A percentile compares a stretch with the other conserved stretches of the same genome.
Evolutionary conservation across 345 rosid species (phyloP).

Genomic region (Citrus cavaleriei): DNA sequence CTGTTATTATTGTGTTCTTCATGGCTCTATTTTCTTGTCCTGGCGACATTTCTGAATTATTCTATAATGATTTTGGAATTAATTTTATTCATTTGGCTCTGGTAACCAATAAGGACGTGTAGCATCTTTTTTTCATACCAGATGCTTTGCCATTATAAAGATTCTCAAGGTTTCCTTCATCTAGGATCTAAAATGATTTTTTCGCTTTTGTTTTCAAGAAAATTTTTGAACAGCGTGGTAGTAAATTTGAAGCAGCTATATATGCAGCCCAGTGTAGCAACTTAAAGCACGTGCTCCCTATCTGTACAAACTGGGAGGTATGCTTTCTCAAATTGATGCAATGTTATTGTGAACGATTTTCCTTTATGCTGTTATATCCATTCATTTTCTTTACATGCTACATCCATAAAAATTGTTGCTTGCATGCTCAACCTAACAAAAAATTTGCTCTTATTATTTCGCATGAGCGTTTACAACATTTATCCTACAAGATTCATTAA

Average conservation of each 20-base stretch:
- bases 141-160: background rate
- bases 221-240: constrained; percentile 82
- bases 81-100: constrained; percentile 4
- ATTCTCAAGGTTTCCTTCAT: background rate
- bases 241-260: constrained; percentile 83
- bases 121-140: background rate
- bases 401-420: background rate
- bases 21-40: background rate
- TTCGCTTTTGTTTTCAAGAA: constrained; percentile 43
- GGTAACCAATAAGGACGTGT: background rate
- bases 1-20: background rate
- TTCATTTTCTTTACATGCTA: background rate
- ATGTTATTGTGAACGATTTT: background rate
- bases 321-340: constrained; percentile 9
- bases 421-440: background rate
- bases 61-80: background rate
- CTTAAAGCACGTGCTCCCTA: constrained; percentile 78
- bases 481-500: background rate
- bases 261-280: constrained; percentile 91
- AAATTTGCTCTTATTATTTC: background rate
- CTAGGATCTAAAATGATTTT: constrained; percentile 15
- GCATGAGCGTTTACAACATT: background rate
- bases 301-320: constrained; percentile 99
- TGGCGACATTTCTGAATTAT: background rate
- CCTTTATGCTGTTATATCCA: background rate